A percentile compares a stretch with the other conserved stretches of the same genome.
Evolutionary conservation across 805 yeast genomes (phyloP).

Genomic region (Candida insectalens): DNA sequence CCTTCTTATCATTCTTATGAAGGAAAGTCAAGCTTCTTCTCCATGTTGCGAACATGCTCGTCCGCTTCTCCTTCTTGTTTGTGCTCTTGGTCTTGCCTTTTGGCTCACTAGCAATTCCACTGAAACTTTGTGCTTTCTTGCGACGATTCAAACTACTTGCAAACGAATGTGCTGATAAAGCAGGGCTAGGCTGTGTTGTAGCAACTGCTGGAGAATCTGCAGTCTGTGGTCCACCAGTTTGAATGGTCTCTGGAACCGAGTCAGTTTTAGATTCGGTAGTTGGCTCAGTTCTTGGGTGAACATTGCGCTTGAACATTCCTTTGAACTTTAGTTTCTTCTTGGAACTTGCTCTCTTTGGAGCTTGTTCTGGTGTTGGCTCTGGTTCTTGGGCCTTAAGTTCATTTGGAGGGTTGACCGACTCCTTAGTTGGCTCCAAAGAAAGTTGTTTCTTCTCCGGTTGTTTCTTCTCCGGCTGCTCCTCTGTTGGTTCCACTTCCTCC

Average conservation of each 20-base stretch:
- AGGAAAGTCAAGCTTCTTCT: slow-evolving; percentile 18
- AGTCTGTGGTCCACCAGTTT: no score
- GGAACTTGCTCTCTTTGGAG: no score
- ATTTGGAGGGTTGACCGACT: no score
- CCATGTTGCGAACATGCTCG: slow-evolving; percentile 22
- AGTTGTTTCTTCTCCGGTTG: no score
- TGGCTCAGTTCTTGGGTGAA: neutral
- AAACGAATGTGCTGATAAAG: slow-evolving; percentile 7
- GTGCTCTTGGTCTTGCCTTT: neutral
- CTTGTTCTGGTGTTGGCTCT: no score
- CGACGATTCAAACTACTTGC: slow-evolving; percentile 2
- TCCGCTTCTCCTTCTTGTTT: slow-evolving; percentile 18
- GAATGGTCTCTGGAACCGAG: no score
- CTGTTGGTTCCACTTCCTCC: slow-evolving; percentile 1
- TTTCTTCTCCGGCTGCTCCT: slow-evolving; percentile 8
- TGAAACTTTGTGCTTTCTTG: neutral
- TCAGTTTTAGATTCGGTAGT: no score
- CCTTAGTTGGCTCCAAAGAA: no score
- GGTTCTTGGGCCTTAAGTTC: no score
- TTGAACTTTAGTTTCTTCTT: slow-evolving; percentile 20
- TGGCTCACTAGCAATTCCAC: neutral
- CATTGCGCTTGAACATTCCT: slow-evolving; percentile 16
- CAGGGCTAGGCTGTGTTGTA: slow-evolving; percentile 12
- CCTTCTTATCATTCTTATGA: slow-evolving; percentile 1
- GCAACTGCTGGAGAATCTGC: no score